phyloP scores from a whole-genome alignment of 768 basidiomycete species.

The Baorangia bicolor region DNA sequence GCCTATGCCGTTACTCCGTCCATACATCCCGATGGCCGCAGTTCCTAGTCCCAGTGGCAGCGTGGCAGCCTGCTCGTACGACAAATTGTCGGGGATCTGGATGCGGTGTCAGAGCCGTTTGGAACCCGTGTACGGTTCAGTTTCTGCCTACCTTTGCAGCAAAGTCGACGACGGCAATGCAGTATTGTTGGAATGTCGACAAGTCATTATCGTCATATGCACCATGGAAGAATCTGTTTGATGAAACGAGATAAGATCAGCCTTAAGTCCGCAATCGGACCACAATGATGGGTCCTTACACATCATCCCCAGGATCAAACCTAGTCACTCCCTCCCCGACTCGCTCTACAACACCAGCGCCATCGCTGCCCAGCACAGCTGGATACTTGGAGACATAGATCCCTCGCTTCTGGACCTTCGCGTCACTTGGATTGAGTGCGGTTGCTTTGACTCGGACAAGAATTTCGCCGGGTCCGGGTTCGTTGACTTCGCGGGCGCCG shows the following conservation, averaged over 20 bases:
- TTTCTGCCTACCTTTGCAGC: slow-evolving; percentile 37
- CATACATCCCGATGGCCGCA: slow-evolving; percentile 51
- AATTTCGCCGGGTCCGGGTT: slow-evolving; percentile 47
- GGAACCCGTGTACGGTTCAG: not conserved
- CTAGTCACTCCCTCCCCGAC: slow-evolving; percentile 51
- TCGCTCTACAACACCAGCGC: slow-evolving; percentile 50
- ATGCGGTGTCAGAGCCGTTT: slow-evolving; percentile 9
- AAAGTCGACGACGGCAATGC: slow-evolving; percentile 40
- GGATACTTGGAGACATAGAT: slow-evolving; percentile 42
- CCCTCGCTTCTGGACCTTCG: slow-evolving; percentile 46
- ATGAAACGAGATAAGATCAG: slow-evolving; percentile 26
- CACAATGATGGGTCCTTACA: slow-evolving; percentile 37
- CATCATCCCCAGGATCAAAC: slow-evolving; percentile 51
- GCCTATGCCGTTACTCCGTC: slow-evolving; percentile 38
- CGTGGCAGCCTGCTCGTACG: slow-evolving; percentile 49
- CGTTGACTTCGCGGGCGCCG: slow-evolving; percentile 34
- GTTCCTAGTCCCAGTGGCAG: slow-evolving; percentile 50
- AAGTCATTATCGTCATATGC: slow-evolving; percentile 37
- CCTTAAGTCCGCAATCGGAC: slow-evolving; percentile 7
- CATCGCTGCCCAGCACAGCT: slow-evolving; percentile 47
- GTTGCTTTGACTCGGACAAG: slow-evolving; percentile 48
- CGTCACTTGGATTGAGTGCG: slow-evolving; percentile 54
- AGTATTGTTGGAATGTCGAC: slow-evolving; percentile 47
- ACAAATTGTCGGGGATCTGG: slow-evolving; percentile 46
- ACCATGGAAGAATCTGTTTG: slow-evolving; percentile 40